Conservation (phyloP, 2,329 filamentous ascomycete genomes). For the Drechmeria coniospora region DNA sequence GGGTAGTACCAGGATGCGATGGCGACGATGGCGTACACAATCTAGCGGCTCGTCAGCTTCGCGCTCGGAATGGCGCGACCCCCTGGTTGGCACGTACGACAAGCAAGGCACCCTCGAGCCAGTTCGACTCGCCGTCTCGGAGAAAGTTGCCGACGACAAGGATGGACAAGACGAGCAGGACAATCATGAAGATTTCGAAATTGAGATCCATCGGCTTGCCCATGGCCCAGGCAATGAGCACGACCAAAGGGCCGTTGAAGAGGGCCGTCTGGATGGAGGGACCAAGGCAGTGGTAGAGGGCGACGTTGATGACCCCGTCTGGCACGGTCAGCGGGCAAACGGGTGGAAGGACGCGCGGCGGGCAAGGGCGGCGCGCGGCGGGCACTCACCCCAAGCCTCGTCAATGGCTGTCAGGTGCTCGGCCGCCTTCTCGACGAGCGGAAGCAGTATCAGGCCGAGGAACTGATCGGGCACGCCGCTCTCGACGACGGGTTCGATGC, state of each 20-base stretch:
- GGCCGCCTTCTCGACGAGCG: conserved; percentile 55
- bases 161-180: conserved; percentile 68
- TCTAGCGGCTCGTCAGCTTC: conserved; percentile 5
- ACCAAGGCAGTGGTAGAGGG: conserved; percentile 71
- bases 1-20: conserved; percentile 30
- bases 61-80: accelerated
- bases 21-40: conserved; percentile 28
- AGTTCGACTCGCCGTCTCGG: conserved; percentile 78
- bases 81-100: conserved; percentile 21
- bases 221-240: conserved; percentile 73
- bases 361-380: too few relatives aligned
- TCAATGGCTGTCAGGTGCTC: conserved; percentile 57
- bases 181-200: conserved; percentile 77
- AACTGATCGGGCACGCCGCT: conserved; percentile 17
- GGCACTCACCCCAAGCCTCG: conserved; percentile 40
- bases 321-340: background rate
- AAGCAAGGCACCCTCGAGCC: conserved; percentile 71
- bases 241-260: conserved; percentile 70
- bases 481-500: conserved; percentile 38
- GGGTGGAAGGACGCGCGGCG: too few relatives aligned
- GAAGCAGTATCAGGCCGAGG: conserved; percentile 44
- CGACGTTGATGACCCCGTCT: conserved; percentile 44
- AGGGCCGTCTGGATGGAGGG: conserved; percentile 81
- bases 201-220: conserved; percentile 58
- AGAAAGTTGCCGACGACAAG: conserved; percentile 79